A percentile compares a stretch with the other conserved stretches of the same genome.
Evolutionary conservation across 169 alveolate species (phyloP).

Genomic region (Eimeria necatrix): DNA sequence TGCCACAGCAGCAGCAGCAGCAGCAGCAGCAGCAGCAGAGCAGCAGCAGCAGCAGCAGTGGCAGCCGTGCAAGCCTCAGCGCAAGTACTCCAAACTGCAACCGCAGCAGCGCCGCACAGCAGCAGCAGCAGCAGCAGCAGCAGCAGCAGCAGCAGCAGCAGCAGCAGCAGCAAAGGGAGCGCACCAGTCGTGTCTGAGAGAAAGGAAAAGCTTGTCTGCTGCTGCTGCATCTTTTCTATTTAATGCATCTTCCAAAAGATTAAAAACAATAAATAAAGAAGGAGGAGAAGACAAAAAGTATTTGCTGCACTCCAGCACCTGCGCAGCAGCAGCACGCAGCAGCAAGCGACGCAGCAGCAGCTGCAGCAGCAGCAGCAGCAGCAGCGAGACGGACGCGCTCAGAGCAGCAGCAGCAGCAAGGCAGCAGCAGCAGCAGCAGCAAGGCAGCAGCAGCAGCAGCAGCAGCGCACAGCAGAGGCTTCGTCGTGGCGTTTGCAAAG

Average conservation of each 20-base stretch:
- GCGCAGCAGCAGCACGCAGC: not conserved
- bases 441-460: slow-evolving; percentile 11
- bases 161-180: not conserved
- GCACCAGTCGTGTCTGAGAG: slow-evolving; percentile 43
- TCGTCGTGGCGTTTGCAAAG: not conserved
- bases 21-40: slow-evolving; percentile 23
- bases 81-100: not conserved
- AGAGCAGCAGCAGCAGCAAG: not conserved
- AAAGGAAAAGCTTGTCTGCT: not conserved
- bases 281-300: not conserved
- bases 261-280: not conserved
- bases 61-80: not conserved
- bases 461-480: slow-evolving; percentile 29
- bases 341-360: not conserved
- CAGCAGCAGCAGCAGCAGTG: not conserved
- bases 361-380: slow-evolving; percentile 21
- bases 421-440: not conserved
- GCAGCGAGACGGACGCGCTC: not conserved
- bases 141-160: not conserved
- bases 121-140: not conserved
- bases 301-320: not conserved
- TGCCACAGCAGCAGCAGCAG: not conserved
- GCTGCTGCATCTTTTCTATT: not conserved
- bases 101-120: too few relatives aligned
- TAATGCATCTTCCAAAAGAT: not conserved